Conservation (phyloP, 2,329 filamentous ascomycete species). For the Apiospora pterosperma region DNA sequence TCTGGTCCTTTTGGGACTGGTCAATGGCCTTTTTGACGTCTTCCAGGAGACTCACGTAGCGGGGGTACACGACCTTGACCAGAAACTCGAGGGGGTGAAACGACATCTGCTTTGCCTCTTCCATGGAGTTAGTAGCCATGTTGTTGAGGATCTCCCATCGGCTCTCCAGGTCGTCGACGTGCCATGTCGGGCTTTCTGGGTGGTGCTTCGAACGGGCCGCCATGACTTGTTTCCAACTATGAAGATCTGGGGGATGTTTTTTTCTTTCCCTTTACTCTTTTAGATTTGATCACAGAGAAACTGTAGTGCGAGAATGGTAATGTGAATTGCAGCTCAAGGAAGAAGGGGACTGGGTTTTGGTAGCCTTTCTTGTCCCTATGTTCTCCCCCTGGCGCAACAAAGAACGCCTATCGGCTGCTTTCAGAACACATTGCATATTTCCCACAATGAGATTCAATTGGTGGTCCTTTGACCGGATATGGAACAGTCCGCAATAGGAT, state of each 20-base stretch:
- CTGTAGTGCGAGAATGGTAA: not conserved
- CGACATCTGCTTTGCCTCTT: not conserved
- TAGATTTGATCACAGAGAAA: not conserved
- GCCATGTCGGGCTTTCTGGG: not conserved
- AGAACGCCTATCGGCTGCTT: not conserved
- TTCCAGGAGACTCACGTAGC: not conserved
- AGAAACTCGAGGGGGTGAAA: not conserved
- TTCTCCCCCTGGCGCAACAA: not conserved
- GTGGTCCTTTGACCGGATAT: not conserved
- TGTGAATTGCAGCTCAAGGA: not conserved
- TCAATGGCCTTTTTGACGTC: not conserved
- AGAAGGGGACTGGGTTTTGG: not conserved
- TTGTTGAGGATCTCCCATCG: not conserved
- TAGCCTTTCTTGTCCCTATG: not conserved
- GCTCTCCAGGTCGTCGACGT: not conserved
- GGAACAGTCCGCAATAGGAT: not conserved
- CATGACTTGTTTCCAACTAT: not conserved
- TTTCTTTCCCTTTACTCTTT: not conserved
- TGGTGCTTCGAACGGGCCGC: not conserved
- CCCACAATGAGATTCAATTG: not conserved
- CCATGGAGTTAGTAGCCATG: not conserved
- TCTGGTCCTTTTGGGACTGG: too few relatives aligned
- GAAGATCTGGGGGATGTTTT: not conserved
- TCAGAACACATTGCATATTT: not conserved
- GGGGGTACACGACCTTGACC: not conserved